phyloP scores from a whole-genome alignment of 768 basidiomycete genomes.

The Neoboletus subvelutipes region DNA sequence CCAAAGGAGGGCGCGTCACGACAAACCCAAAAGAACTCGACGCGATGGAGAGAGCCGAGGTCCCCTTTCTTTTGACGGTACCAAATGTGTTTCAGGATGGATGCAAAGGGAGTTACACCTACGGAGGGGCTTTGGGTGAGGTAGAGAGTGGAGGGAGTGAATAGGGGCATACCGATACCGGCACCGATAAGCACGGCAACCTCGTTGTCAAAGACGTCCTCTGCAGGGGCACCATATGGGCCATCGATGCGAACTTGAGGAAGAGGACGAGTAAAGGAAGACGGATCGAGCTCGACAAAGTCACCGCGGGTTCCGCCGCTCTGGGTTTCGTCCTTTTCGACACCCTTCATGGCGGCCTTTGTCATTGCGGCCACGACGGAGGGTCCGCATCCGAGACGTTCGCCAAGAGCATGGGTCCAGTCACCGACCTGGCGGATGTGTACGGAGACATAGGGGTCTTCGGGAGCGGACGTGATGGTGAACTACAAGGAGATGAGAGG shows the following conservation, averaged over 20 bases:
- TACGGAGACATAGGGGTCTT: constrained; percentile 88
- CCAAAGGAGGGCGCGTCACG: constrained; percentile 96
- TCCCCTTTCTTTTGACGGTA: constrained; percentile 80
- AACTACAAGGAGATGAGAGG: constrained; percentile 49
- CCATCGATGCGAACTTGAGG: constrained; percentile 82
- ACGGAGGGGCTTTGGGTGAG: background rate
- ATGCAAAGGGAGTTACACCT: constrained; percentile 94
- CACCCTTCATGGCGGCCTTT: constrained; percentile 71
- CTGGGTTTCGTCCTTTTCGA: constrained; percentile 57
- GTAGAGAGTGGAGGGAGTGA: background rate
- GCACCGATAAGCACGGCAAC: constrained; percentile 92
- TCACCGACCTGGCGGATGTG: constrained; percentile 95
- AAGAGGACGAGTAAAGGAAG: constrained; percentile 47
- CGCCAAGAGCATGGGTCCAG: constrained; percentile 80
- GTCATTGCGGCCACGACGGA: constrained; percentile 78
- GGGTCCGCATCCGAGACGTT: constrained; percentile 81
- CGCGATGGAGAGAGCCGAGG: constrained; percentile 78
- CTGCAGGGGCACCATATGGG: constrained; percentile 90
- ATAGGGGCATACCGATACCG: constrained; percentile 70
- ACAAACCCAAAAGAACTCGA: constrained; percentile 95
- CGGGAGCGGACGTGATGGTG: constrained; percentile 93
- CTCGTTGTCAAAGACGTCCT: constrained; percentile 83
- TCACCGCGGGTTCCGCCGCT: constrained; percentile 59
- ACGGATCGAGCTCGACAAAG: constrained; percentile 74
- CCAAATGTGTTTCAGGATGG: constrained; percentile 95